phyloP scores from a whole-genome alignment of 208 protist genomes.

The Acanthamoeba sp. region DNA sequence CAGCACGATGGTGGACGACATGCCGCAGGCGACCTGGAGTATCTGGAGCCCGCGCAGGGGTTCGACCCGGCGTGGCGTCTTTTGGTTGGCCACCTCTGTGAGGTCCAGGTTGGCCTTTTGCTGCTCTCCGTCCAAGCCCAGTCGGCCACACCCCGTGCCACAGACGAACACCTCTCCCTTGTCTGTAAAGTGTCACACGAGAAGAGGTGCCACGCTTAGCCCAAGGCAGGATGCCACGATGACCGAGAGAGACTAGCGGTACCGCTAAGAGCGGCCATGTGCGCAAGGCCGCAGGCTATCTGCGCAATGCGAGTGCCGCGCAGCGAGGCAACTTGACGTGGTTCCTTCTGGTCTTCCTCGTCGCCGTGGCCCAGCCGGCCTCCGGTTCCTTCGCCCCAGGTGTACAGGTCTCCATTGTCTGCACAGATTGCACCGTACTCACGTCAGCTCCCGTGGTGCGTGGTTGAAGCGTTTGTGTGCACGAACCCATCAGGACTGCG shows the following conservation, averaged over 20 bases:
- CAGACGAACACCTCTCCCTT: constrained; percentile 71
- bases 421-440: not conserved
- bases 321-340: constrained; percentile 5
- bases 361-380: constrained; percentile 62
- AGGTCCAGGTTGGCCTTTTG: not conserved
- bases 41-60: constrained; percentile 1
- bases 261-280: constrained; percentile 61
- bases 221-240: too few species aligned
- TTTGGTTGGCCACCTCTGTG: constrained; percentile 6
- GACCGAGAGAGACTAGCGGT: not conserved
- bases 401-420: constrained; percentile 63
- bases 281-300: constrained; percentile 53
- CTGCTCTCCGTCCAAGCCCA: constrained; percentile 10
- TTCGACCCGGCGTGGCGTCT: constrained; percentile 12
- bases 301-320: constrained; percentile 30
- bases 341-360: constrained; percentile 69
- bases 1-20: not conserved
- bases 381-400: constrained; percentile 47
- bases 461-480: not conserved
- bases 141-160: constrained; percentile 1
- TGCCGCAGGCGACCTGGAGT: constrained; percentile 45
- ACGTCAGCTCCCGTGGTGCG: not conserved
- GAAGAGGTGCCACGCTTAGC: too few species aligned
- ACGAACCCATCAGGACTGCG: constrained; percentile 49
- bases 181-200: not conserved